Base-by-base conservation (phyloP, 805 yeast species). In the Cyberlindnera nakhonratchasimensis region DNA sequence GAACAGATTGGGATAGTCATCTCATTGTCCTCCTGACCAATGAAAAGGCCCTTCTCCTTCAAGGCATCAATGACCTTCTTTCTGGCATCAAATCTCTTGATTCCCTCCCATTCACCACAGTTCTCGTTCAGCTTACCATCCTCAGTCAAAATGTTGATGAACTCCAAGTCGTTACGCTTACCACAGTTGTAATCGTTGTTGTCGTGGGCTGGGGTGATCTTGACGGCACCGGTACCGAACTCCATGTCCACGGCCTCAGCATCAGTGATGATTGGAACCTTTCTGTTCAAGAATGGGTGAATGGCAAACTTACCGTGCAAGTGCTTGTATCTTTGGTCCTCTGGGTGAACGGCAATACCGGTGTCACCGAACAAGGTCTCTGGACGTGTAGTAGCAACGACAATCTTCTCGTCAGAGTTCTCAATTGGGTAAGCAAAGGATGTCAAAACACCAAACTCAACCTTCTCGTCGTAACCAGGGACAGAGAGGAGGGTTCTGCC, bases 201-300 rank as follows among this genome's bases (percentile, higher is more conserved):
- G 69, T 93, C 99, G 67, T 93, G 99, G 33, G 96, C 97, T 46
- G 99, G 99, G 12, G 99, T 93, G 63, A 93, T 93, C 70, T 93
- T 93, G 49, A 93, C 99, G 37, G 99, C 99, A 82, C 99, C 99
- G 49, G 99, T 93, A 76, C 99, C 99, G 55, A 93, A 93, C 65
- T 86, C 96, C 98, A 93, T 93, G 66, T 93, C 99, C 51, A 93
- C 99, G 30, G 97, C 93, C 67, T 87, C 96, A 29, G 81, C 63
- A 64, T 93, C 99, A 39, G 89, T 79, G 48, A 93, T 71, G 60
- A 93, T 87, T 53, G 99, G 99, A 40, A 93, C 66, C 60, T 79
- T 72, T 64, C 88, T 82, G 61, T 84, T 86, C 58, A 87, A 68
- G 68, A 93, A 86, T 48, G 99, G 98, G 69, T 93, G 98, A 53